phyloP scores from a whole-genome alignment of 495 filamentous ascomycete species.

The Penicillium cosmopolitanum region DNA sequence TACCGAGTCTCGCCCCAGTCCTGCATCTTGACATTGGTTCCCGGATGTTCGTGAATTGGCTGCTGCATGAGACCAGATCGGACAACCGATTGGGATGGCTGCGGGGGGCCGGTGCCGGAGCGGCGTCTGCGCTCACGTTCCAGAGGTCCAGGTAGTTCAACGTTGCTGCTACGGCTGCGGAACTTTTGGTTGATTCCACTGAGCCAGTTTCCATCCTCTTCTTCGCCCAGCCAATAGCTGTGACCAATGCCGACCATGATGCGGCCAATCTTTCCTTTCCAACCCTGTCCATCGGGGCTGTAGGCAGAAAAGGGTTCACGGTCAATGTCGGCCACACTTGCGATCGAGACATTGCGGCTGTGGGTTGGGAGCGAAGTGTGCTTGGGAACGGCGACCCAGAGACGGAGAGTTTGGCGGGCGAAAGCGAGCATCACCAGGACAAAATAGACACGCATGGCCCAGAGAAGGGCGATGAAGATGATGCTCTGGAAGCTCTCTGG shows the following conservation, averaged over 20 bases:
- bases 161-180: slow-evolving; percentile 36
- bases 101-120: slow-evolving; percentile 68
- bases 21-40: slow-evolving; percentile 47
- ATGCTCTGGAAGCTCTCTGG: slow-evolving; percentile 77
- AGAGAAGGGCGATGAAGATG: slow-evolving; percentile 69
- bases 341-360: slow-evolving; percentile 49
- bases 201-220: slow-evolving; percentile 62
- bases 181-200: slow-evolving; percentile 61
- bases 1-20: slow-evolving; percentile 45
- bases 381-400: slow-evolving; percentile 50
- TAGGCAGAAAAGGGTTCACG: slow-evolving; percentile 73
- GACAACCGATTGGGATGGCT: slow-evolving; percentile 45
- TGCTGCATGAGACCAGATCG: slow-evolving; percentile 42
- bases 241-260: slow-evolving; percentile 70
- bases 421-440: slow-evolving; percentile 78
- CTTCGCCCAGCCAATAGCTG: slow-evolving; percentile 75
- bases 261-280: slow-evolving; percentile 74
- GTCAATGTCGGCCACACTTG: slow-evolving; percentile 52
- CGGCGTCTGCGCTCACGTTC: slow-evolving; percentile 70
- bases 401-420: slow-evolving; percentile 70
- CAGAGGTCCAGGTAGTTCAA: slow-evolving; percentile 55
- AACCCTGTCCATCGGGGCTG: slow-evolving; percentile 71
- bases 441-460: slow-evolving; percentile 75
- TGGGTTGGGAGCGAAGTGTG: slow-evolving; percentile 50
- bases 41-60: slow-evolving; percentile 37